A percentile compares a stretch with the other conserved stretches of the same genome.
phyloP scores from a whole-genome alignment of 2,329 filamentous ascomycete genomes.

The Knoxdaviesia capensis region DNA sequence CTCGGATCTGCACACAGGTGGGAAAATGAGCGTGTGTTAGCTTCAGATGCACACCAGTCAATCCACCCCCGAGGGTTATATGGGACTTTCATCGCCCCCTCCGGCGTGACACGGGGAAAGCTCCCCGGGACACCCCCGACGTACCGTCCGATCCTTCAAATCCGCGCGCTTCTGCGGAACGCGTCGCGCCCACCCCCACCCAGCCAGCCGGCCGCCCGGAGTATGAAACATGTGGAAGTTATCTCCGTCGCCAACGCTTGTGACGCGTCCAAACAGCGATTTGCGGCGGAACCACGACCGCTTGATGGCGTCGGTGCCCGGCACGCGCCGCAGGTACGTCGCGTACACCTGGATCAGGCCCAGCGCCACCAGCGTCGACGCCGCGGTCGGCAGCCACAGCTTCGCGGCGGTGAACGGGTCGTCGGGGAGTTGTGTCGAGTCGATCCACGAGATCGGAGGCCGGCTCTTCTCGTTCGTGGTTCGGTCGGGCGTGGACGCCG shows the following conservation, averaged over 20 bases:
- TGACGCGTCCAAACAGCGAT: slow-evolving; percentile 69
- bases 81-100: too few relatives aligned
- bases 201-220: slow-evolving; percentile 66
- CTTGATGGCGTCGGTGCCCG: slow-evolving; percentile 53
- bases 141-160: slow-evolving; percentile 59
- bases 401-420: slow-evolving; percentile 14
- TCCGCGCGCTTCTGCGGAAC: slow-evolving; percentile 49
- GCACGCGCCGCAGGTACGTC: slow-evolving; percentile 68
- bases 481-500: background rate
- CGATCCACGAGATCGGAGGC: slow-evolving; percentile 16
- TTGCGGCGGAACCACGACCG: slow-evolving; percentile 55
- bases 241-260: slow-evolving; percentile 89
- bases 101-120: background rate
- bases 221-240: slow-evolving; percentile 91
- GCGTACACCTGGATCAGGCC: slow-evolving; percentile 36
- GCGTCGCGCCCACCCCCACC: slow-evolving; percentile 81
- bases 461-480: too few relatives aligned
- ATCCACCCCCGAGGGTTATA: too few relatives aligned
- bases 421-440: slow-evolving; percentile 11
- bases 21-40: background rate
- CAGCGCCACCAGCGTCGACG: slow-evolving; percentile 17
- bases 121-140: slow-evolving; percentile 8
- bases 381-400: slow-evolving; percentile 17
- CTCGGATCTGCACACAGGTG: slow-evolving; percentile 41
- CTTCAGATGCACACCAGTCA: background rate